These are phyloP conservation scores for Cadophora malorum DNA, from an alignment of 2,329 filamentous ascomycete species.

Conservation along the genomic window DNA sequence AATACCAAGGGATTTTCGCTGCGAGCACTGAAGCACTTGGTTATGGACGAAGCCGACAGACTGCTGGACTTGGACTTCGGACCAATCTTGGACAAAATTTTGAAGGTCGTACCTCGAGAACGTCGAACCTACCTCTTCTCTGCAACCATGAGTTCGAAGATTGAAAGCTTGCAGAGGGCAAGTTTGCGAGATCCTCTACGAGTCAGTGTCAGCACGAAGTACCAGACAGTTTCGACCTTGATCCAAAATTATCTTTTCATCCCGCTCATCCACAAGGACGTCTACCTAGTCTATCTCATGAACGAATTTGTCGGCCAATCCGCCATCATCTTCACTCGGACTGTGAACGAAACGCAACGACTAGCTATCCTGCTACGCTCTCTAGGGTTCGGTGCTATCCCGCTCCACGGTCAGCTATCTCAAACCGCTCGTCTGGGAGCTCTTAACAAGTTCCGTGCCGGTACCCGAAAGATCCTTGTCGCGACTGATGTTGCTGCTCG, in stretches of 20 bases:
- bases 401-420: conserved; percentile 88
- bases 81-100: conserved; percentile 88
- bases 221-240: conserved; percentile 90
- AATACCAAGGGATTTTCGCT: conserved; percentile 97
- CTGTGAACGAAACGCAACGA: conserved; percentile 88
- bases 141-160: conserved; percentile 91
- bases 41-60: conserved; percentile 94
- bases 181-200: conserved; percentile 84
- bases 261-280: conserved; percentile 86
- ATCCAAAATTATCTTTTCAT: conserved; percentile 88
- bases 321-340: conserved; percentile 89
- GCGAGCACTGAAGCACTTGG: conserved; percentile 80
- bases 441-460: conserved; percentile 85
- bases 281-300: conserved; percentile 84
- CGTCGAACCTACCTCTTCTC: conserved; percentile 88
- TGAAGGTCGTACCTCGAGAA: conserved; percentile 84
- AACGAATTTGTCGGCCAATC: conserved; percentile 89
- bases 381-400: conserved; percentile 89
- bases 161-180: conserved; percentile 90
- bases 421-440: conserved; percentile 88
- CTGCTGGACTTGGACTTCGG: conserved; percentile 95
- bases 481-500: conserved; percentile 94
- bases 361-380: conserved; percentile 82
- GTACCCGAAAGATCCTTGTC: conserved; percentile 83
- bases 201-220: conserved; percentile 82